Base-by-base conservation (phyloP, 2,329 filamentous ascomycete genomes). In the Cladosporium sp. region DNA sequence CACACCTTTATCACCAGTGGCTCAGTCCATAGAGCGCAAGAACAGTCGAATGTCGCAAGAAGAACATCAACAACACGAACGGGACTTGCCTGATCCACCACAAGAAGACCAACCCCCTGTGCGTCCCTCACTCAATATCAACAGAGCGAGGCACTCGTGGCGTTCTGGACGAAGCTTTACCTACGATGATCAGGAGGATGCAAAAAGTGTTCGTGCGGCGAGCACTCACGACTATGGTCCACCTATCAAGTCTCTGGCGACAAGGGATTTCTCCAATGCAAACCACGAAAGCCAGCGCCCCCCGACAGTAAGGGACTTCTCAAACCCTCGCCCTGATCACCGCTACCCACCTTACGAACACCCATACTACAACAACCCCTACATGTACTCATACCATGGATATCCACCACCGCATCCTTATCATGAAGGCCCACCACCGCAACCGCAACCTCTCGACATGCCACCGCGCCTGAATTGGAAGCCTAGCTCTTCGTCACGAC, bases 331-430 rank as follows among this genome's bases (percentile, higher is more conserved):
- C 30, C 52, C 28, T 34, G 52, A 55, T 55, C 21, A 30, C 32
- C 52, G 52, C 52, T 21, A 55, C 32, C 15, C 26, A 3, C 73
- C 70, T 57, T 67, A 57, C 32, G 71, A 74, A 26, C 70, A 74
- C n/a, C 69, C 68, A 1, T 71, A 74, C 64, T 69, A 70, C 66
- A 71, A 71, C 36, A 70, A 70, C 21, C 72, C 72, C 8, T 71
- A 71, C 64, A 70, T 70, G 30, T 70, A 70, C 24, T 70, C 72
- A 11, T 71, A 73, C 54, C 66, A 67, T n/a, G 67, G 72, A 32
- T 67, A 64, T 34, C 67, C 54, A 21, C 70, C 55, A 41, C 55
- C 55, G 11, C 55, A 41, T 26, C 21, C 49, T 26, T 52, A 26
- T 15, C 24, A 30, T 10, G 49, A 30, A 26, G 49, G 3, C 18